Base-by-base conservation (phyloP, 2,329 filamentous ascomycete genomes). In the Fusarium sp. region DNA sequence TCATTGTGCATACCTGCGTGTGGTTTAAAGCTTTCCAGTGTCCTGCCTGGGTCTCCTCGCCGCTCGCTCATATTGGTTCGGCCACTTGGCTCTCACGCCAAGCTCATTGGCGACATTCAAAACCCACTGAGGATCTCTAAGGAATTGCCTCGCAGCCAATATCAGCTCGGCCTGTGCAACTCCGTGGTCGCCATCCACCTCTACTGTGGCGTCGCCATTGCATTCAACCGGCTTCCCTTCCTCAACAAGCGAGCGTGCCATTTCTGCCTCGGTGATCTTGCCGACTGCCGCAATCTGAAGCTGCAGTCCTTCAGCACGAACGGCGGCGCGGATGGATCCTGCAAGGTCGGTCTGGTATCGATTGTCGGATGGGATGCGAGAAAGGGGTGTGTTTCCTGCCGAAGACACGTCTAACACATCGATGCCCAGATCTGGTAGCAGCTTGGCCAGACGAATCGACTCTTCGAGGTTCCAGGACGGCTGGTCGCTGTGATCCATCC, bases 401-500 rank as follows among this genome's bases (percentile, higher is more conserved):
- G n/a, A 22, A 22, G n/a, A 22, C 12, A 47, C 43, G 22, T 47
- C 43, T 22, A 47, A 12, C n/a, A 47, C n/a, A 47, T 47, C 43
- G 22, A 47, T 22, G 12, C 43, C 43, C 20, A 20, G 20, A 22
- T 10, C 43, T 25, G 43, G 43, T 25, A 47, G 43, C 12, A 22
- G n/a, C 11, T 27, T 47, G 20, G 43, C 22, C 3, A 47, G 43
- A 14, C 43, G 17, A 22, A 47, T 47, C 20, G 43, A 47, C n/a
- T 22, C 20, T 22, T 47, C 43, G 43, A 47, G n/a, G 20, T 47
- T 22, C 43, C 43, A 47, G 20, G n/a, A 22, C 20, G 17, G n/a
- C 17, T 22, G n/a, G 9, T 25, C 43, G 17, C 17, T 45, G 14
- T 35, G 33, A 35, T 35, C 33, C 33, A 35, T 35, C 89, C 90